Conservation (phyloP, 2,329 filamentous ascomycete genomes). For the Colletotrichum zoysiae region DNA sequence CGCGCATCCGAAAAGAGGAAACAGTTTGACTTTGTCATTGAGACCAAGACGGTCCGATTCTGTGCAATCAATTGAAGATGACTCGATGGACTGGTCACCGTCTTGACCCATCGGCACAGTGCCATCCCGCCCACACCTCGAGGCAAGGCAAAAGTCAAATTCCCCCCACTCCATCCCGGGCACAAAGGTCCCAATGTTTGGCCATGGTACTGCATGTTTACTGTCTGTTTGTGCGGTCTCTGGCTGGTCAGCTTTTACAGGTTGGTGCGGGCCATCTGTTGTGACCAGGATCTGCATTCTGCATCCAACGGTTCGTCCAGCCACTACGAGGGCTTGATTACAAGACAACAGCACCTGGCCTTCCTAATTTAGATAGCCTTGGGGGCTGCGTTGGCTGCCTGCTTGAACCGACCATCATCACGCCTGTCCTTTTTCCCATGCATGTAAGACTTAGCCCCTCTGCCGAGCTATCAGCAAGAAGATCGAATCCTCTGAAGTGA, state of each 20-base stretch:
- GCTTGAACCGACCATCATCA: constrained; percentile 7
- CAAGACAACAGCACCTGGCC: constrained; percentile 10
- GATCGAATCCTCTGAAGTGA: not conserved
- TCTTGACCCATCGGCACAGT: not conserved
- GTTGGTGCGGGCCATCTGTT: not conserved
- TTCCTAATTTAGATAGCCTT: constrained; percentile 22
- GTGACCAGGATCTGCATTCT: constrained; percentile 12
- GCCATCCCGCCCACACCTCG: constrained; percentile 19
- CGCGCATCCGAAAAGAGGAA: not conserved
- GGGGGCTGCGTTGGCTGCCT: constrained; percentile 18
- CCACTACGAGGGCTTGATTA: constrained; percentile 3
- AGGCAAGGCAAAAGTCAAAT: not conserved
- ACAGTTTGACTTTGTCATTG: too few relatives aligned
- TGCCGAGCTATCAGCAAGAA: constrained; percentile 14
- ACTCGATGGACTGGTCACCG: not conserved
- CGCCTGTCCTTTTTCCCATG: constrained; percentile 17
- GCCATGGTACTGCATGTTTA: not conserved
- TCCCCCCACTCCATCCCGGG: not conserved
- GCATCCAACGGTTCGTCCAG: constrained; percentile 13
- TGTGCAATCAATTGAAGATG: not conserved
- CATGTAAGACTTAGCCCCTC: constrained; percentile 28
- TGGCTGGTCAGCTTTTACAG: not conserved
- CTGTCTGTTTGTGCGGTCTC: constrained; percentile 11
- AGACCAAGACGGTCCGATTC: too few relatives aligned
- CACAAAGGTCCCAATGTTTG: constrained; percentile 9